Evolutionary conservation across 1,139 yeast species (phyloP).

Genomic region (Pichia sp.): DNA sequence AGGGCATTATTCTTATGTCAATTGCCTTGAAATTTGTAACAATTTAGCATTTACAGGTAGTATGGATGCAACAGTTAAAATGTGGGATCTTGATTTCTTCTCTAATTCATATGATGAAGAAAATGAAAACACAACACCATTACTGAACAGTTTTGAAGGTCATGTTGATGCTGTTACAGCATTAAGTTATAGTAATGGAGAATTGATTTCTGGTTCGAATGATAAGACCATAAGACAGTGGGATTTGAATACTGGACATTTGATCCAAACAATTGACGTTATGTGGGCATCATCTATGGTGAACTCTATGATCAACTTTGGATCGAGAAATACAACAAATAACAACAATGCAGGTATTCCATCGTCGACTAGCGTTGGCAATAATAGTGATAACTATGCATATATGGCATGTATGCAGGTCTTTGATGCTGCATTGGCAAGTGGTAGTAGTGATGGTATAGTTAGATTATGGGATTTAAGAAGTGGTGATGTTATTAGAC

Average conservation of each 20-base stretch:
- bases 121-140: constrained; percentile 30
- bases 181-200: constrained; percentile 46
- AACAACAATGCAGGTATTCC: neutral
- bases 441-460: constrained; percentile 74
- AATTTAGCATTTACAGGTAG: constrained; percentile 59
- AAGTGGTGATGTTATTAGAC: constrained; percentile 63
- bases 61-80: constrained; percentile 55
- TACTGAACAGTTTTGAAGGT: constrained; percentile 51
- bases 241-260: constrained; percentile 68
- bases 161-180: constrained; percentile 68
- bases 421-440: constrained; percentile 69
- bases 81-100: constrained; percentile 49
- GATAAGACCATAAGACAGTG: constrained; percentile 81
- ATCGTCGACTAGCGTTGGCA: neutral
- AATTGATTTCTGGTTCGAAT: constrained; percentile 65
- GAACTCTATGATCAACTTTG: constrained; percentile 20
- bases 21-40: constrained; percentile 56
- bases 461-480: constrained; percentile 78
- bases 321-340: neutral
- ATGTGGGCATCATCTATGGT: constrained; percentile 50
- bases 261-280: constrained; percentile 60
- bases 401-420: constrained; percentile 62
- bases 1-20: constrained; percentile 57
- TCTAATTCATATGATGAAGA: constrained; percentile 19
- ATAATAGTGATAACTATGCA: constrained; percentile 29